Conservation (phyloP, 108 stramenopile genomes). For the Schizochytrium sp. region DNA sequence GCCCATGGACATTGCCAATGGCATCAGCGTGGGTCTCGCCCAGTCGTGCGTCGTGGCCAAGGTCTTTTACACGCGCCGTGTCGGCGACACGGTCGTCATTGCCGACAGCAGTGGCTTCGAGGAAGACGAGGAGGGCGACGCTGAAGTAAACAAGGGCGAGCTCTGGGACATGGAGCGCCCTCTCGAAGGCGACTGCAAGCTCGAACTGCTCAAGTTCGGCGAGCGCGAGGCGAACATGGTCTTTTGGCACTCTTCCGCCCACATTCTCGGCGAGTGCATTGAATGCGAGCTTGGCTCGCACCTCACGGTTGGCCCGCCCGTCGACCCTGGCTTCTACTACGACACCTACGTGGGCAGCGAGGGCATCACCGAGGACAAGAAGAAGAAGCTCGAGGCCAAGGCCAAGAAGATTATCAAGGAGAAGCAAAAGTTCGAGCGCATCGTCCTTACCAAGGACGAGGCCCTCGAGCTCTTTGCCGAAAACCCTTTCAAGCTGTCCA, state of each 20-base stretch:
- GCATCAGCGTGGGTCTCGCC: constrained; percentile 79
- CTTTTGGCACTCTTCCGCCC: constrained; percentile 98
- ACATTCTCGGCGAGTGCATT: constrained; percentile 91
- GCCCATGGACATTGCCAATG: constrained; percentile 81
- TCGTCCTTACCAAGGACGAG: constrained; percentile 95
- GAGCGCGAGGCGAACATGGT: constrained; percentile 75
- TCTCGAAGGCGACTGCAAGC: constrained; percentile 67
- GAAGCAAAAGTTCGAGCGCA: constrained; percentile 93
- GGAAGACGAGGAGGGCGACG: constrained; percentile 44
- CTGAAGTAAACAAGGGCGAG: constrained; percentile 40
- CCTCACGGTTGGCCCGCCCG: constrained; percentile 90
- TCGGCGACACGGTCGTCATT: constrained; percentile 63
- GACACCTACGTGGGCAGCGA: constrained; percentile 97
- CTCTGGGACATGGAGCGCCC: constrained; percentile 95
- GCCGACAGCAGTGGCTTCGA: constrained; percentile 64
- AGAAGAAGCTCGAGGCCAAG: constrained; percentile 57
- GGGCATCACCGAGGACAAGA: constrained; percentile 47
- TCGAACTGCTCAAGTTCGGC: constrained; percentile 83
- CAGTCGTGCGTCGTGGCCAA: constrained; percentile 71
- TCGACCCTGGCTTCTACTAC: constrained; percentile 93
- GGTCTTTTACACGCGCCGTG: not conserved
- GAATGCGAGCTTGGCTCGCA: constrained; percentile 84
- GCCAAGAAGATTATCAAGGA: constrained; percentile 69
- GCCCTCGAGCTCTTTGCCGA: constrained; percentile 85
- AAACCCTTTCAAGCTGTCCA: constrained; percentile 93